Base-by-base conservation (phyloP, 2,329 filamentous ascomycete genomes). In the Cercospora sp. region DNA sequence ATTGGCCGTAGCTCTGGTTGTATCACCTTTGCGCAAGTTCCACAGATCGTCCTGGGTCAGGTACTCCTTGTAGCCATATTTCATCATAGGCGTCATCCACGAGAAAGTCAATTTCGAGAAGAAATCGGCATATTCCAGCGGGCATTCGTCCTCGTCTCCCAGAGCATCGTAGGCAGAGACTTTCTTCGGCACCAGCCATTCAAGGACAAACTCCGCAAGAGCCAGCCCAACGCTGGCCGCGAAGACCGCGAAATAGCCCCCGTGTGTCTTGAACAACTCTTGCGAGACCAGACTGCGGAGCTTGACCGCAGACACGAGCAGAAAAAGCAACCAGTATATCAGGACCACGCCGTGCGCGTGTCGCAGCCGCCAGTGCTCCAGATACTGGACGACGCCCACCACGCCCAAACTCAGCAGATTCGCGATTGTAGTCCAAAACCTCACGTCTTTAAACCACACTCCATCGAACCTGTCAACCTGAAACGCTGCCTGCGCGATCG, bases 41-140 rank as follows among this genome's bases (percentile, higher is more conserved):
- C 96, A 99, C 26, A 99, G 85, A 79, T 99, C 94, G 71, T 97
- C 92, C 78, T 98, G 93, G 1, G 93, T 97, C 69, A 99, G 84
- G 78, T 89, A 99, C 68, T 94, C 88, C 76, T 91, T 92, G 83
- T 99, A 98, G 1, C 95, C 95, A 77, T 90, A 90, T 77, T 89
- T 93, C 95, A 99, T 99, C 87, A 99, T 83, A 0, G 95, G 94
- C 0, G 95, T 98, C 94, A 99, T 97, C 95, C 95, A 99, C 64
- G 91, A 90, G 79, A 99, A 99, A 0, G 94, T 97, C 57, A 99
- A 85, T 61, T 92, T 88, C 3, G 94, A 97, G 81, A 99, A 99
- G 63, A 98, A 85, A 68, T 94, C 93, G 12, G 95, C 94, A 78
- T 97, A 97, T 80, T 98, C 94, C 70, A 92, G 89, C 0, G 91